Percentiles rank a stretch among this genome's conserved stretches.
These are phyloP conservation scores for Peniophora sp. DNA, from an alignment of 1,284 basidiomycete species.

Conservation along the genomic window DNA sequence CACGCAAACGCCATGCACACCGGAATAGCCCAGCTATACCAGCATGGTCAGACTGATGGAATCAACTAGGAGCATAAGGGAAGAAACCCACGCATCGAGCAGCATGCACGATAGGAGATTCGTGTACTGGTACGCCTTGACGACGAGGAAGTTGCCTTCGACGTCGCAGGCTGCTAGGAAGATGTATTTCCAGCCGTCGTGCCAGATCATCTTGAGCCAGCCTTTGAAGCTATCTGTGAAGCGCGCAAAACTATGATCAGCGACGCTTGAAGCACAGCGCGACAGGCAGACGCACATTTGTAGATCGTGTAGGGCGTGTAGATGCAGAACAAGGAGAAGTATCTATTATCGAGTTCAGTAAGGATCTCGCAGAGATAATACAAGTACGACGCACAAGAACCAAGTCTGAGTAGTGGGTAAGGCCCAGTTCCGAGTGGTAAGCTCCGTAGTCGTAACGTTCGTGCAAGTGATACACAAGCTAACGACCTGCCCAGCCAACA, in stretches of 20 bases:
- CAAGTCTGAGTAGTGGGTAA: slow-evolving; percentile 76
- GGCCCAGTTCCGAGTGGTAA: slow-evolving; percentile 61
- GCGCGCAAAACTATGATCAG: slow-evolving; percentile 2
- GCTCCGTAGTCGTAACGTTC: slow-evolving; percentile 74
- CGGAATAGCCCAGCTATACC: slow-evolving; percentile 75
- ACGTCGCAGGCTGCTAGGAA: slow-evolving; percentile 75
- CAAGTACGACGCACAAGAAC: slow-evolving; percentile 55
- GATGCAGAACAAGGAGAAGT: slow-evolving; percentile 64
- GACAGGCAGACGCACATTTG: slow-evolving; percentile 38
- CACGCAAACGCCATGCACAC: slow-evolving; percentile 77
- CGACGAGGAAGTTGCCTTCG: slow-evolving; percentile 78
- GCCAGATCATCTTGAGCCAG: slow-evolving; percentile 63
- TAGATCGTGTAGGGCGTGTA: slow-evolving; percentile 88
- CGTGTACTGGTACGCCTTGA: slow-evolving; percentile 84
- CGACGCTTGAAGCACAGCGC: background rate
- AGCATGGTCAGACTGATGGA: slow-evolving; percentile 6
- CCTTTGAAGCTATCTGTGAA: slow-evolving; percentile 70
- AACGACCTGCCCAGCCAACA: slow-evolving; percentile 74
- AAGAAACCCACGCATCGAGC: slow-evolving; percentile 67
- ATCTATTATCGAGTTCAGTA: slow-evolving; percentile 33
- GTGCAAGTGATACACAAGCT: slow-evolving; percentile 83
- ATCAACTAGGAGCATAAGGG: background rate
- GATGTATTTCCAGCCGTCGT: slow-evolving; percentile 82
- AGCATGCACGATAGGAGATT: slow-evolving; percentile 82
- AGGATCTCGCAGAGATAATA: background rate